Evolutionary conservation across 164 flowering plant species (phyloP).

Genomic region (Brasenia schreberi): DNA sequence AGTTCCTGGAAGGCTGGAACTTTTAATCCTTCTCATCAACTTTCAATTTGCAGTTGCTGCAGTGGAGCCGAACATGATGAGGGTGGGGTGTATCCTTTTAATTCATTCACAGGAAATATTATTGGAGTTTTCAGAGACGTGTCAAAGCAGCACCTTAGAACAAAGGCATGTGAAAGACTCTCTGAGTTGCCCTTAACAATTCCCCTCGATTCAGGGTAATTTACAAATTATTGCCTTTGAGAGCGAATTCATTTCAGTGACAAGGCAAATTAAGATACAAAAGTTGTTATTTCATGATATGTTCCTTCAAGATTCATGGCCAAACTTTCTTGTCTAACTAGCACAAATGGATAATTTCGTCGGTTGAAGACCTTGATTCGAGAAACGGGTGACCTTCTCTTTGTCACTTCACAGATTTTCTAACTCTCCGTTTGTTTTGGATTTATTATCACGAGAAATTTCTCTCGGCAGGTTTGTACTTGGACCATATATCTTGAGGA

Average conservation of each 20-base stretch:
- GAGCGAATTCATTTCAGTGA: background rate
- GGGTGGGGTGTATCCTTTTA: slow-evolving; percentile 27
- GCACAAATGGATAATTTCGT: background rate
- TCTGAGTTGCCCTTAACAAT: slow-evolving; percentile 52
- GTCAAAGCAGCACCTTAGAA: slow-evolving; percentile 44
- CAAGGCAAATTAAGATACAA: too few species aligned
- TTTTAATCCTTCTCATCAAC: background rate
- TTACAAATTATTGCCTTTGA: background rate
- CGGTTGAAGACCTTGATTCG: background rate
- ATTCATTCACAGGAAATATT: slow-evolving; percentile 4
- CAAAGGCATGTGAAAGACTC: slow-evolving; percentile 54
- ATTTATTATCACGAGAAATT: too few species aligned
- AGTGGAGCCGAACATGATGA: slow-evolving; percentile 33
- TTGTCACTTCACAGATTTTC: background rate
- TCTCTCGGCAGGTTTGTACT: too few species aligned
- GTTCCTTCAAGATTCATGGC: background rate
- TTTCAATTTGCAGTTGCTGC: slow-evolving; percentile 39
- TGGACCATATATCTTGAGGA: too few species aligned
- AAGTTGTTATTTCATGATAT: background rate
- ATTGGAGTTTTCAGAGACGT: slow-evolving; percentile 49
- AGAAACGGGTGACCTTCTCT: background rate
- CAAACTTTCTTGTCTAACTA: background rate
- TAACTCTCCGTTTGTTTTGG: too few species aligned
- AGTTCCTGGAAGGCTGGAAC: background rate
- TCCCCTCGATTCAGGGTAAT: slow-evolving; percentile 56